phyloP scores from a whole-genome alignment of 352 stramenopile genomes.

The Pythium phragmiticola region DNA sequence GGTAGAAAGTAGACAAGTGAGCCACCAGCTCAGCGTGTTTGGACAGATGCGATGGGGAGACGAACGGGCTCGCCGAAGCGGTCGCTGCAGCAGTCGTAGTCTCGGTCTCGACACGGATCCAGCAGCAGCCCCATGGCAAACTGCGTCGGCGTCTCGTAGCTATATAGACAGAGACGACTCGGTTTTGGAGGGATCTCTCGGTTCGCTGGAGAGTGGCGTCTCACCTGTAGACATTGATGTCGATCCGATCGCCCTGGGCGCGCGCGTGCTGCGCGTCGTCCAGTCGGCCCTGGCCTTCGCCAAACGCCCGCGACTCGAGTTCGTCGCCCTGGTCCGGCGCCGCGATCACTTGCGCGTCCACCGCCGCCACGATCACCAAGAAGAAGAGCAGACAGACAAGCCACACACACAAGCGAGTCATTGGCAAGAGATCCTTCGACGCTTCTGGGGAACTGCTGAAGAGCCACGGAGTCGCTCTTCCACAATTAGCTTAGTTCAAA shows the following conservation, averaged over 20 bases:
- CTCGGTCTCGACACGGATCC: conserved; percentile 66
- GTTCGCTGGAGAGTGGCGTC: conserved; percentile 21
- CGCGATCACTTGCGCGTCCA: conserved; percentile 49
- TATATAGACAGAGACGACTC: conserved; percentile 16
- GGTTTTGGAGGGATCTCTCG: too few species aligned
- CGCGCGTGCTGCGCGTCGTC: conserved; percentile 38
- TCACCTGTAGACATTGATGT: conserved; percentile 66
- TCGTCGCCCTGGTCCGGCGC: conserved; percentile 69
- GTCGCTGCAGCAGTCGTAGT: conserved; percentile 70
- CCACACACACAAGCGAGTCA: neutral
- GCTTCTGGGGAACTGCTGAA: neutral
- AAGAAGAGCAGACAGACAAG: neutral
- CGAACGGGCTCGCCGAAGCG: conserved; percentile 74
- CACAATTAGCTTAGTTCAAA: neutral
- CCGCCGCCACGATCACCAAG: neutral
- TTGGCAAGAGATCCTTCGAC: neutral
- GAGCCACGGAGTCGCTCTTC: neutral
- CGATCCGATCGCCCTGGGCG: conserved; percentile 43
- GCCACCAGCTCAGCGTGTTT: neutral
- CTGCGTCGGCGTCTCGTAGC: conserved; percentile 48
- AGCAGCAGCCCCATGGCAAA: conserved; percentile 82
- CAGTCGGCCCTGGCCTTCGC: conserved; percentile 43
- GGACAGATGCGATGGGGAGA: neutral
- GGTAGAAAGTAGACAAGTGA: neutral
- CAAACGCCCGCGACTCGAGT: conserved; percentile 55